Percentiles rank a stretch among this genome's conserved stretches.
These are phyloP conservation scores for Cymodocea nodosa DNA, from an alignment of 116 monocot genomes.

Conservation along the genomic window DNA sequence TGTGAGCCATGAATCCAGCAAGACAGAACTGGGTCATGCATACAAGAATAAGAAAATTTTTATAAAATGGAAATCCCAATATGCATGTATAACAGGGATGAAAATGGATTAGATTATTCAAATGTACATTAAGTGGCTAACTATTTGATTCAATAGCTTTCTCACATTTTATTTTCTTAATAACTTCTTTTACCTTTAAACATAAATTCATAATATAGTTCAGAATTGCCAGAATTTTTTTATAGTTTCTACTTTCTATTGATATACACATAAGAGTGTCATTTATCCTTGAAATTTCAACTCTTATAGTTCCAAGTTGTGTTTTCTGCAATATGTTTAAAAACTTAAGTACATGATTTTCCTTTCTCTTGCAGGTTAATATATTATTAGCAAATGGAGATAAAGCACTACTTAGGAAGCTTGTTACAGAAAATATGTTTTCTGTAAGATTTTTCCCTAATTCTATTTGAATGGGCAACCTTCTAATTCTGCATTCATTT, in stretches of 20 bases:
- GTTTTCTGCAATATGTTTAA: background rate
- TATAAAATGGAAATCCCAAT: no score
- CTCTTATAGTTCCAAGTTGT: background rate
- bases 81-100: no score
- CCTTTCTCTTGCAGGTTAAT: conserved; percentile 51
- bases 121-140: no score
- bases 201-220: background rate
- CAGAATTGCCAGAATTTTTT: background rate
- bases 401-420: conserved; percentile 63
- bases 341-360: background rate
- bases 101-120: no score
- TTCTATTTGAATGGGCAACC: background rate
- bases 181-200: no score
- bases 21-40: no score
- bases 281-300: no score
- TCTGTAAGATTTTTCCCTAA: conserved; percentile 41
- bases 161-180: no score
- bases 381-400: conserved; percentile 64
- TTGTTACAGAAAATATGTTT: conserved; percentile 82
- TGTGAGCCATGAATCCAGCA: no score
- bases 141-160: no score
- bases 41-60: no score
- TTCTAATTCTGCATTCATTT: background rate
- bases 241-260: background rate
- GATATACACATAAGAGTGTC: no score